A percentile compares a stretch with the other conserved stretches of the same genome.
phyloP scores from a whole-genome alignment of 306 rosid species.

The Parietaria judaica region DNA sequence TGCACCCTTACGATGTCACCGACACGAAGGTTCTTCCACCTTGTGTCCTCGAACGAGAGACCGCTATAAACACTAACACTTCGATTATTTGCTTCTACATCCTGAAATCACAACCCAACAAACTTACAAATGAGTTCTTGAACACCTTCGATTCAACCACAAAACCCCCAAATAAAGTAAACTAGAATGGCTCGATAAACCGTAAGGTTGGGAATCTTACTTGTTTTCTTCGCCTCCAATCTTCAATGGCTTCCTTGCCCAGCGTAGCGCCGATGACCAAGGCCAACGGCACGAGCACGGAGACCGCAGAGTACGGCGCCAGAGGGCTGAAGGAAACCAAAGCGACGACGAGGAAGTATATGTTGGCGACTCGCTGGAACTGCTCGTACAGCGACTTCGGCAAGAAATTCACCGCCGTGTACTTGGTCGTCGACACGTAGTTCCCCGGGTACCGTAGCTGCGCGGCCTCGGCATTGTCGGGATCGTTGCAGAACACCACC shows the following conservation, averaged over 20 bases:
- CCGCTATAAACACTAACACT: constrained; percentile 45
- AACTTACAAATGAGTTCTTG: not conserved
- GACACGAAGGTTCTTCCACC: constrained; percentile 79
- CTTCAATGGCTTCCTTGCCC: constrained; percentile 89
- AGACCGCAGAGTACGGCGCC: constrained; percentile 61
- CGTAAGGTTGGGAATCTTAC: constrained; percentile 17
- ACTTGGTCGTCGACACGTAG: constrained; percentile 78
- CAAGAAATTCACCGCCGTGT: constrained; percentile 54
- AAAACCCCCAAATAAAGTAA: not conserved
- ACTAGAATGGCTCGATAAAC: not conserved
- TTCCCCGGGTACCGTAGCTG: constrained; percentile 57
- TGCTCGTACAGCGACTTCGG: constrained; percentile 89
- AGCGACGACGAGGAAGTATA: constrained; percentile 78
- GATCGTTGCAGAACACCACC: constrained; percentile 61
- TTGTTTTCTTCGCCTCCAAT: constrained; percentile 92
- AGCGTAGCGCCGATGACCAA: constrained; percentile 77
- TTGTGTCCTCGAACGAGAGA: constrained; percentile 45
- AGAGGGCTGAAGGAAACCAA: constrained; percentile 77
- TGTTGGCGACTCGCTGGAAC: constrained; percentile 84
- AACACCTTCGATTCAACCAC: not conserved
- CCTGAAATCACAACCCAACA: constrained; percentile 39
- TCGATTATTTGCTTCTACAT: constrained; percentile 66
- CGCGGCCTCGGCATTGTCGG: constrained; percentile 37
- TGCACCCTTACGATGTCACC: constrained; percentile 73
- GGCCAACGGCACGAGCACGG: constrained; percentile 57